Evolutionary conservation across 1,284 basidiomycete genomes (phyloP).

Genomic region (Rhodotorula mucilaginosa): DNA sequence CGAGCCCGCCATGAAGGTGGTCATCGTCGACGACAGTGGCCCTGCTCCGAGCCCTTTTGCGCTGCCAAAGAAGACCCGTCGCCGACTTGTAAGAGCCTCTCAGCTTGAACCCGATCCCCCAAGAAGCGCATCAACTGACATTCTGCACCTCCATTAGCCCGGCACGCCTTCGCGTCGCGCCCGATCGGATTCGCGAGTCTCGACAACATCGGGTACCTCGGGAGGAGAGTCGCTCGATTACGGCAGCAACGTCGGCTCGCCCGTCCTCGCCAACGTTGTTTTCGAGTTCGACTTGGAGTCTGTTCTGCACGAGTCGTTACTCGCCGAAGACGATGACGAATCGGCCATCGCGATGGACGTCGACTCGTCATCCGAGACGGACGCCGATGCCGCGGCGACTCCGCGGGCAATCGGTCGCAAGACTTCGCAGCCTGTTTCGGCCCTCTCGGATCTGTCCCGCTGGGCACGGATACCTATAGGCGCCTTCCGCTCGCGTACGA

Average conservation of each 20-base stretch:
- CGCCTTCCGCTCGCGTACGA: conserved; percentile 41
- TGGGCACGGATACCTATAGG: conserved; percentile 46
- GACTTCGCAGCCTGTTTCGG: conserved; percentile 5
- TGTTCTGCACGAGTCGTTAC: conserved; percentile 34
- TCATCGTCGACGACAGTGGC: conserved; percentile 33
- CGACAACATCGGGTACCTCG: conserved; percentile 40
- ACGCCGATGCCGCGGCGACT: conserved; percentile 5
- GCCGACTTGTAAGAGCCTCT: conserved; percentile 7
- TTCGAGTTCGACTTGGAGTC: conserved; percentile 42
- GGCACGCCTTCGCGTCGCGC: conserved; percentile 33
- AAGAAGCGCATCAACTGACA: too few relatives aligned
- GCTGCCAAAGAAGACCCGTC: conserved; percentile 13
- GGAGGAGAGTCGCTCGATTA: conserved; percentile 29
- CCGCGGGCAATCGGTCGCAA: background rate
- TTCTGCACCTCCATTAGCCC: background rate
- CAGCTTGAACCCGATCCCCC: background rate
- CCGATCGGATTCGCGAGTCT: conserved; percentile 37
- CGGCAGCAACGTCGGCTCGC: conserved; percentile 25
- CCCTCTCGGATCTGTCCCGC: conserved; percentile 42
- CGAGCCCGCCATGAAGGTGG: conserved; percentile 14
- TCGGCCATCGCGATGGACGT: background rate
- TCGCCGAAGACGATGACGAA: conserved; percentile 8
- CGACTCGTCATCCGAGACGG: conserved; percentile 14
- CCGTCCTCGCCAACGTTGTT: conserved; percentile 27
- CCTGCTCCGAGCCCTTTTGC: conserved; percentile 30